phyloP scores from a whole-genome alignment of 2,329 filamentous ascomycete genomes.

The Neonectria neomacrospora region DNA sequence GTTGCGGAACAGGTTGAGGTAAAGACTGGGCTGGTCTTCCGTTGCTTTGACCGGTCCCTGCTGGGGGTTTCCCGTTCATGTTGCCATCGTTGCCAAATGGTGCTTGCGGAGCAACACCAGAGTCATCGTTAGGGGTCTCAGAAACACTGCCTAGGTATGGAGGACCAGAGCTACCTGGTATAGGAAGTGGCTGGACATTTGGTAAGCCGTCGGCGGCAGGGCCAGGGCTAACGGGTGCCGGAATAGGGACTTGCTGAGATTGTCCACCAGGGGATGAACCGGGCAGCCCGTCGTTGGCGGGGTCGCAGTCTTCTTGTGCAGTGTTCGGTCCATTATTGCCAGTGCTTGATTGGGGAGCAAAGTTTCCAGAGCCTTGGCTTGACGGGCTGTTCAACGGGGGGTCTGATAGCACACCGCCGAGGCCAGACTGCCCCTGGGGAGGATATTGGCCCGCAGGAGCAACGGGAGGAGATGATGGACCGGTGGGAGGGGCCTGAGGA shows the following conservation, averaged over 20 bases:
- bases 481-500: neutral
- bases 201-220: neutral
- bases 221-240: neutral
- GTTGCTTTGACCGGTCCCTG: slow-evolving; percentile 2
- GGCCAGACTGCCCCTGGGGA: neutral
- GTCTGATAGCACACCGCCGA: neutral
- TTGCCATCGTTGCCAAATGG: neutral
- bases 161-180: neutral
- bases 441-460: neutral
- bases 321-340: neutral
- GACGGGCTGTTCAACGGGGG: neutral
- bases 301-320: slow-evolving; percentile 16
- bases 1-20: slow-evolving; percentile 13
- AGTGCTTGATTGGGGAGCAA: neutral
- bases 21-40: slow-evolving; percentile 5
- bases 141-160: slow-evolving; percentile 1
- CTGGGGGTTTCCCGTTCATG: slow-evolving; percentile 2
- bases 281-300: neutral
- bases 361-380: neutral
- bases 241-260: slow-evolving; percentile 4
- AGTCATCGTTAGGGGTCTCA: neutral
- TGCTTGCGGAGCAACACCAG: neutral
- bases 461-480: neutral
- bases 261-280: slow-evolving; percentile 7
- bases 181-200: slow-evolving; percentile 7